A percentile compares a stretch with the other conserved stretches of the same genome.
These are phyloP conservation scores for Bothriochloa decipiens DNA, from an alignment of 176 grass and related monocot species.

Conservation along the genomic window DNA sequence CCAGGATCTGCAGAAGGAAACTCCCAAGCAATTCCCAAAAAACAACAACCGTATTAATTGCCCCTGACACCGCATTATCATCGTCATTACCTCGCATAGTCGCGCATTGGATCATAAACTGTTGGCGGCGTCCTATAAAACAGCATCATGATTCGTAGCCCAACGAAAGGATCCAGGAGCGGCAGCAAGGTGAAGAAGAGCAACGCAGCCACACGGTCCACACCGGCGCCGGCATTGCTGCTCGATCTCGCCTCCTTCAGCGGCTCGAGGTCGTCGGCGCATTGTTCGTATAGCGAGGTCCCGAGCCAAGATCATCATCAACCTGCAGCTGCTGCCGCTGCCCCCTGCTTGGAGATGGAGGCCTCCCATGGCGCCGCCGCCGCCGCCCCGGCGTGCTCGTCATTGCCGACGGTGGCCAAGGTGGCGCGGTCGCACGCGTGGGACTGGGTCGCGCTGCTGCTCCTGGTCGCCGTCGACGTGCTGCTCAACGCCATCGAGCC, in stretches of 20 bases:
- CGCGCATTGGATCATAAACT: background rate
- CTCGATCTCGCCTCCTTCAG: background rate
- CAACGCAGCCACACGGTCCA: too few species aligned
- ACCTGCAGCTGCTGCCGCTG: background rate
- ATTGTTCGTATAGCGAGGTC: background rate
- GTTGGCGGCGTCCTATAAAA: background rate
- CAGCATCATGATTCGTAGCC: background rate
- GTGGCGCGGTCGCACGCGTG: constrained; percentile 47
- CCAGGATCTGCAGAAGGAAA: background rate
- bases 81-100: background rate
- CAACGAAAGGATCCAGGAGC: background rate
- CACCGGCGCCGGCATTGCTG: background rate
- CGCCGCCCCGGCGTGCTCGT: background rate
- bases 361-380: background rate
- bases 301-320: background rate
- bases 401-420: background rate
- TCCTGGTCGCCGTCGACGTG: constrained; percentile 39
- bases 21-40: background rate
- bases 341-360: background rate
- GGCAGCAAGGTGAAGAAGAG: background rate
- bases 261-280: background rate
- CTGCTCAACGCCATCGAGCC: constrained; percentile 72
- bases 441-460: constrained; percentile 63
- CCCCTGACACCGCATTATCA: background rate
- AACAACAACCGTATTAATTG: background rate